phyloP scores from a whole-genome alignment of 2,329 filamentous ascomycete genomes.

The Leptodontidium sp. region DNA sequence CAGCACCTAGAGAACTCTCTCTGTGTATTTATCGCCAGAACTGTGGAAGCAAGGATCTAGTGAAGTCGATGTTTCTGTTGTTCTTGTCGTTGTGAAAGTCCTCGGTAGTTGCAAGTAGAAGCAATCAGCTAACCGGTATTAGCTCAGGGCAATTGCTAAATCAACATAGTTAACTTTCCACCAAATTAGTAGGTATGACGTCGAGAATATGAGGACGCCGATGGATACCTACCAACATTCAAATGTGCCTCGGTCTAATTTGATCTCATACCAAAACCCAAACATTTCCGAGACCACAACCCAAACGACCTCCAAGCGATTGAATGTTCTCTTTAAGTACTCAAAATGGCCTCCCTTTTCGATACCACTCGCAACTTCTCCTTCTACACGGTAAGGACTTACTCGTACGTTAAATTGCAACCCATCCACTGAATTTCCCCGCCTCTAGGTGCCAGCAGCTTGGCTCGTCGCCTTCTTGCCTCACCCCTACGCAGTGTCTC shows the following conservation, averaged over 20 bases:
- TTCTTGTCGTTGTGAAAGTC: neutral
- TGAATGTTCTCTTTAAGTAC: neutral
- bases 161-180: neutral
- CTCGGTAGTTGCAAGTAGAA: neutral
- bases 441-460: constrained; percentile 39
- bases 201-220: neutral
- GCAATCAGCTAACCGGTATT: neutral
- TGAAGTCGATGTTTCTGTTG: neutral
- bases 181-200: neutral
- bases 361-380: constrained; percentile 24
- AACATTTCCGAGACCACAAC: too few species aligned
- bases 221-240: neutral
- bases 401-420: neutral
- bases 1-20: too few species aligned
- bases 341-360: constrained; percentile 25
- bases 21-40: too few species aligned
- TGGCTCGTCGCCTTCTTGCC: constrained; percentile 49
- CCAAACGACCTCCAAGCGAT: too few species aligned
- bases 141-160: neutral
- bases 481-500: constrained; percentile 45
- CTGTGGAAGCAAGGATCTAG: neutral
- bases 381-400: constrained; percentile 15
- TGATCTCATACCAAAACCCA: too few species aligned
- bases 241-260: neutral
- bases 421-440: neutral